Base-by-base conservation (phyloP, 805 yeast species). In the Teunomyces funiuensis region DNA sequence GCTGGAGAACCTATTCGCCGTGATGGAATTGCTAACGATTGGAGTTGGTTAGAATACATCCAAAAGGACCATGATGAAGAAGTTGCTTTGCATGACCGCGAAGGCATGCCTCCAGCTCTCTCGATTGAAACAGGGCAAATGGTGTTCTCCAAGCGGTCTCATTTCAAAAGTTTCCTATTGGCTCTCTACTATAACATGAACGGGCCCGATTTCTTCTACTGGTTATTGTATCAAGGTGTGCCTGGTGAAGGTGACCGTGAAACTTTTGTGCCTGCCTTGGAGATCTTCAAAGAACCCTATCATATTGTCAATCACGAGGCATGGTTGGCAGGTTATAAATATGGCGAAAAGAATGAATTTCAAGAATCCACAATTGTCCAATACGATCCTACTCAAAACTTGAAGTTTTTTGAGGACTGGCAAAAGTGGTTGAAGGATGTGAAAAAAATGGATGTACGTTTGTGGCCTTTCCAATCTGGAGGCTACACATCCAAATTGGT, bases 81-180 rank as follows among this genome's bases (percentile, higher is more conserved):
- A 10, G 43, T 59, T 3, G 41, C 53, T 20, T 63, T 48, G 45
- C 72, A 68, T 42, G 73, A 68, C 45, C 46, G 58, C 11, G 62
- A 55, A 3, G 66, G 67, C 1, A 26, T 63, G 6, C 71, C 70
- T 1, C 41, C 51, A 8, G 48, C 58, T 26, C 41, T 49, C 27
- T 51, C 63, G n/a, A 57, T 52, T 9, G 73, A 68, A 47, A 49
- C 68, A 0, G 68, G 71, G 6, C 72, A 65, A 47, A 49, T 68
- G 47, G 61, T 66, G 9, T 49, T 67, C 33, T 60, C 63, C 16
- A 68, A 68, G 44, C 42, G 58, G 11, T 54, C 53, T 30, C 73
- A 65, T 41, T 57, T 60, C 40, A 55, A 57, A 26, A 42, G 58
- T 13, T 53, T 65, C 29, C 38, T 61, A n/a, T 51, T 68, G 27